Conservation (phyloP, 2,329 filamentous ascomycete species). For the Geosmithia flava region DNA sequence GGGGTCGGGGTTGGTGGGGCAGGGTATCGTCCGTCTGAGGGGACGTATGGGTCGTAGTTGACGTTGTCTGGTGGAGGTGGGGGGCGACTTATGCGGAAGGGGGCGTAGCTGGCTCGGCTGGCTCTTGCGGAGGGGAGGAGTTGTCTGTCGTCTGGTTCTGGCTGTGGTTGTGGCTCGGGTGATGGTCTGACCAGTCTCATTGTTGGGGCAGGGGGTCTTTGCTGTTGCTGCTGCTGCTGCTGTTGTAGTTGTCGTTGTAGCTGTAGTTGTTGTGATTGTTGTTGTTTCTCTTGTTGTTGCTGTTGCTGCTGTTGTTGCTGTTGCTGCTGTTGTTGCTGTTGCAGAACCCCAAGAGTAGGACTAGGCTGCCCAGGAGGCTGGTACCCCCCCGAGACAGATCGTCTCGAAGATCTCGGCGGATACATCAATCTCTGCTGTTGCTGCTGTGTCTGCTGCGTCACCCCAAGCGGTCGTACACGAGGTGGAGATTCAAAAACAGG, state of each 20-base stretch:
- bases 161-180: constrained; percentile 9
- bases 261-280: not conserved
- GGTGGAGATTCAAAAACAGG: constrained; percentile 36
- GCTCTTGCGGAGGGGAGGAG: constrained; percentile 6
- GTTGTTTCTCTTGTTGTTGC: not conserved
- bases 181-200: constrained; percentile 24
- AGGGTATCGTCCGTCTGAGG: not conserved
- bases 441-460: not conserved
- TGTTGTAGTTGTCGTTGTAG: constrained; percentile 1
- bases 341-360: constrained; percentile 24
- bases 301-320: not conserved
- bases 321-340: constrained; percentile 4
- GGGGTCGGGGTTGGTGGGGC: constrained; percentile 3
- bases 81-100: not conserved
- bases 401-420: constrained; percentile 17
- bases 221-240: too few species aligned
- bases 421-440: not conserved
- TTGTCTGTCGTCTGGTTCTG: constrained; percentile 6
- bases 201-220: constrained; percentile 16
- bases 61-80: not conserved
- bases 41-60: not conserved
- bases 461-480: constrained; percentile 12
- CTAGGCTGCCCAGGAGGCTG: constrained; percentile 26
- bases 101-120: not conserved
- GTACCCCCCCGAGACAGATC: constrained; percentile 10